Base-by-base conservation (phyloP, 2,329 filamentous ascomycete genomes). In the Seiridium cupressi region DNA sequence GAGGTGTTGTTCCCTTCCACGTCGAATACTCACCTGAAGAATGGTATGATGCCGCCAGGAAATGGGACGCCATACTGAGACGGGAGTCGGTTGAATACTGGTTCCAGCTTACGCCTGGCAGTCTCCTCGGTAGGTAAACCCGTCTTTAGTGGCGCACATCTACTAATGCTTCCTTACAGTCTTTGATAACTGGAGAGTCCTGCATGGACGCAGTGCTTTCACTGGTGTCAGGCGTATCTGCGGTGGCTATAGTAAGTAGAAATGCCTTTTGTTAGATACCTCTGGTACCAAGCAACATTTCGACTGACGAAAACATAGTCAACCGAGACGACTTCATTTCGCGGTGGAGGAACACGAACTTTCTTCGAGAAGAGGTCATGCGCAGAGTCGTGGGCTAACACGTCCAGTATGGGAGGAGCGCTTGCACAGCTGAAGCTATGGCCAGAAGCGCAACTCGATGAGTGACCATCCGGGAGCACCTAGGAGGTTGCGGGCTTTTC, bases 121-220 rank as follows among this genome's bases (percentile, higher is more conserved):
- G 81, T 57, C 84, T 92, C 5, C 70, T 97, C 60, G 87, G 91
- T 93, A 78, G 75, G 87, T 80, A 3, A n/a, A 13, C 3, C 10
- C 13, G 31, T 36, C 10, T 35, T n/a, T 11, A 5, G 7, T 35
- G 26, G 10, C 10, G 4, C n/a, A 40, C 47, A 5, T 11, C 31
- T 26, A 3, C 4, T n/a, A 34, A 18, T 7, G 32, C 31, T 49
- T 60, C 26, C 26, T 51, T 44, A 9, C 66, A 91, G 90, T 98
- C 51, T 97, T 99, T 73, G 92, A 99, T 72, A 98, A 99, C 70
- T 97, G 94, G 93, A 85, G 95, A 61, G 90, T 97, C 40, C 77
- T 98, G 66, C 95, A 99, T 74, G 95, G 94, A 1, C 82, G 95
- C 67, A 88, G 88, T 56, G 85, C 85, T 0, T 99, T 98, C 70